Evolutionary conservation across 257 asterid genomes (phyloP).

Genomic region (Solanum etuberosum): DNA sequence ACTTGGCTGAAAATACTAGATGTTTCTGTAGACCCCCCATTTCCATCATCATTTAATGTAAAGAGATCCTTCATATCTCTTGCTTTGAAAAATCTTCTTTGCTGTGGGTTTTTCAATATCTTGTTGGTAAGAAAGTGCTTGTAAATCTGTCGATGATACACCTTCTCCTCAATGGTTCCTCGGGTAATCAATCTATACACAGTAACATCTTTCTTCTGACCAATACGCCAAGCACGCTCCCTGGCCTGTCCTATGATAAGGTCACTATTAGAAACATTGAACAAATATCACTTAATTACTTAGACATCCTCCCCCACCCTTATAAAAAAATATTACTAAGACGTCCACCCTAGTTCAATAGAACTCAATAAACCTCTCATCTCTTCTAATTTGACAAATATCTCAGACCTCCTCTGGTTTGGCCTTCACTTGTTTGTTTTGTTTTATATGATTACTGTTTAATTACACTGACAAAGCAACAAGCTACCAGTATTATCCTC

Average conservation of each 20-base stretch:
- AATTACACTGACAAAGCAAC: background rate
- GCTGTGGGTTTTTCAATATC: slow-evolving; percentile 92
- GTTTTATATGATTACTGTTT: background rate
- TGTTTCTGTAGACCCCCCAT: slow-evolving; percentile 74
- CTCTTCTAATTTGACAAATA: background rate
- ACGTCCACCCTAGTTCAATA: background rate
- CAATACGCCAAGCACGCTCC: slow-evolving; percentile 99
- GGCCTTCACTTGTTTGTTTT: background rate
- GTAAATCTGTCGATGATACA: slow-evolving; percentile 94
- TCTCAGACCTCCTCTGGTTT: background rate
- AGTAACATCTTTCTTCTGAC: slow-evolving; percentile 85
- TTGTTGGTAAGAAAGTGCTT: slow-evolving; percentile 93
- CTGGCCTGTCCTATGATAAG: slow-evolving; percentile 56
- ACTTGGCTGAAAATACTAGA: slow-evolving; percentile 74
- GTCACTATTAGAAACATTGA: background rate
- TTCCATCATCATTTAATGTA: slow-evolving; percentile 66
- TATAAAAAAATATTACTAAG: background rate
- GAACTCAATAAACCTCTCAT: background rate
- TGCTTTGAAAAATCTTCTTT: slow-evolving; percentile 90
- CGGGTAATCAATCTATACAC: slow-evolving; percentile 89
- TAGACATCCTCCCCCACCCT: background rate
- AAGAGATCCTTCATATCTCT: slow-evolving; percentile 98
- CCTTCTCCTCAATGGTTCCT: slow-evolving; percentile 99
- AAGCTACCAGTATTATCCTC: background rate
- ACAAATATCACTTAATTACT: background rate